These are phyloP conservation scores for Colletotrichum noveboracense DNA, from an alignment of 2,329 filamentous ascomycete species.

Conservation along the genomic window DNA sequence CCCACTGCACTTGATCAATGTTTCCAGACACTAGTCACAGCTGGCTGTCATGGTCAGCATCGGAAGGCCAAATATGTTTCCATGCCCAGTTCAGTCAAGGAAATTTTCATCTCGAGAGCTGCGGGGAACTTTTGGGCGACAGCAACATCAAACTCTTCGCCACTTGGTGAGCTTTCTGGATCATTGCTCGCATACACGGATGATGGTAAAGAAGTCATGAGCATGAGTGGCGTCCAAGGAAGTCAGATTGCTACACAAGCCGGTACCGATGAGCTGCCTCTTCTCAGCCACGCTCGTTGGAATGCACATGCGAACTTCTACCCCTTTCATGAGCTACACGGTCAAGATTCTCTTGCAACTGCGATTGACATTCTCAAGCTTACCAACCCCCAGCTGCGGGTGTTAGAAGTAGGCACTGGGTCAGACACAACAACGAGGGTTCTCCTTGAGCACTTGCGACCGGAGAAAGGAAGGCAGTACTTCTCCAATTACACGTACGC, in stretches of 20 bases:
- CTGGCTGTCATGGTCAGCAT: not conserved
- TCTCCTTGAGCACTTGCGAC: not conserved
- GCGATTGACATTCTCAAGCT: not conserved
- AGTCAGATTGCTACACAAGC: not conserved
- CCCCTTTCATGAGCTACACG: not conserved
- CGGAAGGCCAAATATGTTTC: not conserved
- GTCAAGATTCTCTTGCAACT: not conserved
- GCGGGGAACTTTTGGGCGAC: not conserved
- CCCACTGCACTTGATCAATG: slow-evolving; percentile 41
- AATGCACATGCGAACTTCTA: not conserved
- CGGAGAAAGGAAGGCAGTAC: not conserved
- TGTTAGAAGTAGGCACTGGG: not conserved
- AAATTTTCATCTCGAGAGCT: not conserved
- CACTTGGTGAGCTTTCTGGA: not conserved
- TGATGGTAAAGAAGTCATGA: not conserved
- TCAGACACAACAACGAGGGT: not conserved
- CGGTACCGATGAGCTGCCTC: not conserved
- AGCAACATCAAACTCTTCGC: not conserved
- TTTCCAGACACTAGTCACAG: slow-evolving; percentile 32
- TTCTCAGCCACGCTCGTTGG: not conserved
- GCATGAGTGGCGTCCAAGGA: not conserved
- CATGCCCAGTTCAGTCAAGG: not conserved
- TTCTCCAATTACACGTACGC: not conserved
- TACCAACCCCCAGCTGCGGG: not conserved
- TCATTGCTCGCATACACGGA: not conserved